Base-by-base conservation (phyloP, 768 basidiomycete species). In the Tulasnella calospora region DNA sequence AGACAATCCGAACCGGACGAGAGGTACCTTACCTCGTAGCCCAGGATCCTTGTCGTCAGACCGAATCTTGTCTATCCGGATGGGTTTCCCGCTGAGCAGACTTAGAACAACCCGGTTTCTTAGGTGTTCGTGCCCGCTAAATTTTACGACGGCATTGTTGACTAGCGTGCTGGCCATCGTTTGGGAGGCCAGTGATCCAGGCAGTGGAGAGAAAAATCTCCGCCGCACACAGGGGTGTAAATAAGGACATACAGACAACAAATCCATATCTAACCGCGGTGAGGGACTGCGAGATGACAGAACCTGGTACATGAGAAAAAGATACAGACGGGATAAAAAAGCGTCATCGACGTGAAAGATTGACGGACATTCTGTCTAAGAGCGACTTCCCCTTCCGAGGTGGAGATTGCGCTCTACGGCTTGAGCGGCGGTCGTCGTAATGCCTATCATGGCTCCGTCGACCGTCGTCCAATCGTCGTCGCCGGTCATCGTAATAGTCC, bases 11-110 rank as follows among this genome's bases (percentile, higher is more conserved):
- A 17, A 51, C 51, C 21, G 6, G 41, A 38, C 10, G 21, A 13
- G 36, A 69, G 23, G 46, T 77, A 21, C 5, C 71, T 6, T 78
- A 95, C 94, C 95, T 89, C 91, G 86, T n/a, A 99, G 85, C 83
- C 98, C 98, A 35, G 97, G 96, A 83, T 99, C 93, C 82, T 95
- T 95, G 85, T 98, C 96, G 41, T 95, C 91, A 0, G 94, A 86
- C 36, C 98, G 91, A 79, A 99, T 98, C 81, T 90, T 91, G 82
- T 95, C 92, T 55, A 99, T 92, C 77, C 90, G 88, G 4, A 97
- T 89, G 57, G 92, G 86, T 81, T 92, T 94, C 74, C 96, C 95
- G 72, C 94, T 95, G 47, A 99, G 87, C 27, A 99, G 88, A 0
- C 94, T 94, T n/a, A 99, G 87, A 0, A 96, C 92, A 5, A 99